These are phyloP conservation scores for Fonsecaea erecta DNA, from an alignment of 2,329 filamentous ascomycete species.

Conservation along the genomic window DNA sequence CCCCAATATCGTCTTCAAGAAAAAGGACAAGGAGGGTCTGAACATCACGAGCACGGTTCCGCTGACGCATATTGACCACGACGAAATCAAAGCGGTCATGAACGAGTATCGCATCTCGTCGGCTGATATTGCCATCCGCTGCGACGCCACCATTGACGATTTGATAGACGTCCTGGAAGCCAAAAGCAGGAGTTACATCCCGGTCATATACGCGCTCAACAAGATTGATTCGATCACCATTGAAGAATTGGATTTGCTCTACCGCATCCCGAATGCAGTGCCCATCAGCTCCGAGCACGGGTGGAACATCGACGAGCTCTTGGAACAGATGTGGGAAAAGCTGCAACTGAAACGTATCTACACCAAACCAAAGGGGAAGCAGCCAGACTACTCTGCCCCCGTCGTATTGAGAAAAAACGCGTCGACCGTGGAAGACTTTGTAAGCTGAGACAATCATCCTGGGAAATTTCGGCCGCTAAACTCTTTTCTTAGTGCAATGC, in stretches of 20 bases:
- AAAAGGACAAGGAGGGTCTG: constrained; percentile 98
- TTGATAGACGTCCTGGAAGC: constrained; percentile 95
- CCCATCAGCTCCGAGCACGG: constrained; percentile 97
- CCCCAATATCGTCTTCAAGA: constrained; percentile 98
- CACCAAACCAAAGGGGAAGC: constrained; percentile 95
- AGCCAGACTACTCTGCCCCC: constrained; percentile 88
- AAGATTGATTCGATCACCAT: constrained; percentile 99
- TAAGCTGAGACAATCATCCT: constrained; percentile 60
- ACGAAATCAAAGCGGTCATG: constrained; percentile 98
- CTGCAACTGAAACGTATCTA: constrained; percentile 89
- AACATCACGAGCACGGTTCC: constrained; percentile 95
- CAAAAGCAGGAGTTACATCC: constrained; percentile 93
- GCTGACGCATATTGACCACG: constrained; percentile 87
- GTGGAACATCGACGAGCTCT: constrained; percentile 96
- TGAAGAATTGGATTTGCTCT: constrained; percentile 93
- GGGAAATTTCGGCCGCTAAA: constrained; percentile 29
- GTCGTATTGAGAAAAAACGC: constrained; percentile 83
- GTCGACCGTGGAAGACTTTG: constrained; percentile 95
- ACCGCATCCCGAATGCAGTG: constrained; percentile 94
- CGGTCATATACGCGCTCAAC: constrained; percentile 98
- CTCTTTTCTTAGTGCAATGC: constrained; percentile 76
- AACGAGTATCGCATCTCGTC: constrained; percentile 95
- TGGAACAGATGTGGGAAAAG: constrained; percentile 99
- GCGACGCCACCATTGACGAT: constrained; percentile 96
- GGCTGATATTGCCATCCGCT: constrained; percentile 95